Evolutionary conservation across 441 rosid species (phyloP), one percentile per base, ranked within the genome.

Genomic region (Aleurites moluccanus): DNA sequence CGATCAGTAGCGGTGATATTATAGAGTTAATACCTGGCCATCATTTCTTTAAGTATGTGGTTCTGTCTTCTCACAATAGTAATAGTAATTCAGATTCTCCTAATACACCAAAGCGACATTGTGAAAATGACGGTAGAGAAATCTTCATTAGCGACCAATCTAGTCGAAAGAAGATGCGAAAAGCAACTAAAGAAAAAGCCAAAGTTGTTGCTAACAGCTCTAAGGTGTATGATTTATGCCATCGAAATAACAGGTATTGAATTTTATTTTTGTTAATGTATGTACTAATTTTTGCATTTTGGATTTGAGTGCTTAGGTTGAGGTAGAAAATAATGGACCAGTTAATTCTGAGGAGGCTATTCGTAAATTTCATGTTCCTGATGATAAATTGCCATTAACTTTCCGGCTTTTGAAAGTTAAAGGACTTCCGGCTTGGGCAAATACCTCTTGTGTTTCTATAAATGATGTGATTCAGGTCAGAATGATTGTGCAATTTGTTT

Each of bases 1-100:
- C 78, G 16, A 75, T 93, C 75, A 30, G 18, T 70, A 78, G 82
- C 65, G 90, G 91, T 70, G 93, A 88, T 82, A 63, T 93, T 74
- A 82, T 93, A 76, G 99, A 96, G 86, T 76, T 96, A 77, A 88
- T 96, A 74, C 98, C 99, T 64, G 96, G 97, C 74, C 85, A 82
- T 66, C 94, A 92, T 79, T 84, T 88, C 76, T 92, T 88, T 76
- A 90, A 85, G 74, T 87, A 84, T 50, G 86, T 86, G 15, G 75
- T 80, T n/a, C 40, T 80, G 63, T 63, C 79, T 61, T 55, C 23
- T 73, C 77, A 63, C 27, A 72, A 33, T 30, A 68, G 49, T 52
- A 64, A 60, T 74, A 11, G 52, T 57, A 65, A 61, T 67, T 80
- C 62, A 33, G 28, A 73, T 74, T 53, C 77, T 44, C 65, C 38